phyloP scores from a whole-genome alignment of 1,284 basidiomycete species.

The Tilletia caries region DNA sequence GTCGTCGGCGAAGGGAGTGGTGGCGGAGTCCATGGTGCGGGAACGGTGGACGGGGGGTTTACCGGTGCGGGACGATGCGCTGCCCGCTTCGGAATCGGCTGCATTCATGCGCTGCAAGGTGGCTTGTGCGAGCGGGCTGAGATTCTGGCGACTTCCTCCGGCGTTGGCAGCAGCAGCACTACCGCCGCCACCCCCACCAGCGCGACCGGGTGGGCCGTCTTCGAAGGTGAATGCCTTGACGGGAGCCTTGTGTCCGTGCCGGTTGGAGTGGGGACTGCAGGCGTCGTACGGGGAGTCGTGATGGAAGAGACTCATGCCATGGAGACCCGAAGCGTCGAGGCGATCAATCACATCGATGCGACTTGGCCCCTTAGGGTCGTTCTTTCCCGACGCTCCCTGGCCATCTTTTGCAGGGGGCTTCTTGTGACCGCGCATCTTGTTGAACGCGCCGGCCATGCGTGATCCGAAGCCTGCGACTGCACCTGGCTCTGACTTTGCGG shows the following conservation, averaged over 20 bases:
- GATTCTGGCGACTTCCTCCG: slow-evolving; percentile 7
- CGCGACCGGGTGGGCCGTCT: not conserved
- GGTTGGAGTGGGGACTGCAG: slow-evolving; percentile 47
- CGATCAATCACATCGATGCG: slow-evolving; percentile 52
- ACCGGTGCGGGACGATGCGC: slow-evolving; percentile 9
- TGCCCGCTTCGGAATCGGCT: not conserved
- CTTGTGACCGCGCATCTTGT: not conserved
- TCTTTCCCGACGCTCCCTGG: not conserved
- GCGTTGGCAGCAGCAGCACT: too few relatives aligned
- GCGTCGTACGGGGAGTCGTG: slow-evolving; percentile 53
- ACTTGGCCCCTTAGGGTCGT: slow-evolving; percentile 32
- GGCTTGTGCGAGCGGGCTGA: slow-evolving; percentile 16
- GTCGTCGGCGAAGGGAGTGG: slow-evolving; percentile 25
- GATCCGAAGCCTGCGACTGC: slow-evolving; percentile 12
- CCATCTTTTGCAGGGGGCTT: not conserved
- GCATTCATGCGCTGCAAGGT: slow-evolving; percentile 18
- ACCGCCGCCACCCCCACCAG: too few relatives aligned
- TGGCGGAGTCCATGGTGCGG: slow-evolving; percentile 21
- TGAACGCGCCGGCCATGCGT: not conserved
- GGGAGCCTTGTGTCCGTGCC: slow-evolving; percentile 33
- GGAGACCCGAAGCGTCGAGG: slow-evolving; percentile 46
- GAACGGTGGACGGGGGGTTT: slow-evolving; percentile 21
- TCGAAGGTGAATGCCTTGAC: slow-evolving; percentile 37
- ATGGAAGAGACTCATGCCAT: slow-evolving; percentile 49
- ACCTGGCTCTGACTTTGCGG: not conserved